Evolutionary conservation across 2,329 filamentous ascomycete species (phyloP), one percentile per base, ranked within the genome.

Genomic region (Paraphoma chrysanthemicola): DNA sequence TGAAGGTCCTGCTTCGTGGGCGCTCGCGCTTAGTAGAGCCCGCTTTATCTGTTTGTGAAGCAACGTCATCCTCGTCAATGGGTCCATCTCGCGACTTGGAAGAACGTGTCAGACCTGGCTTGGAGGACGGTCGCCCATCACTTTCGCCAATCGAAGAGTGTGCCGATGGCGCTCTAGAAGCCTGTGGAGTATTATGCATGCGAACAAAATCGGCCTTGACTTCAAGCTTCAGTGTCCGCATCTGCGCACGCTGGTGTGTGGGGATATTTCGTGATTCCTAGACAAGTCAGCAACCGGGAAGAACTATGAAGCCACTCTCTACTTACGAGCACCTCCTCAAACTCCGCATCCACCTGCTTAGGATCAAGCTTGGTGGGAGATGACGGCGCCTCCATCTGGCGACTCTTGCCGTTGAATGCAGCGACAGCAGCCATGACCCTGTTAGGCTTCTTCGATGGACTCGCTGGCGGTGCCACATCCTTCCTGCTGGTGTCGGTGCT

Each of bases 141-240:
- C 74, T 77, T n/a, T 72, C 70, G n/a, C 56, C 67, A n/a, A 68
- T 59, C 2, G 69, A 64, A 14, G 61, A 77, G 64, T 73, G 80
- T 72, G 66, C 73, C 64, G 82, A 71, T 77, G 79, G 69, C 81
- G 75, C 67, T 80, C 82, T 63, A 76, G 78, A 61, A 80, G 63
- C 78, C 78, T 69, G 72, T 78, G 65, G 81, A 79, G 51, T 83
- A 82, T 74, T 92, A 73, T 97, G 91, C 74, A 96, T 93, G 51
- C 90, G 89, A 68, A 98, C 93, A 69, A 99, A 96, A 72, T 98
- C 93, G 73, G 93, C 91, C 79, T 99, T 99, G 80, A 98, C 93
- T 36, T 91, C 90, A 63, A 92, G 85, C 60, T 91, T 92, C 57
- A 99, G 81, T 54, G 89, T 93, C 44, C 94, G 87, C 93, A 99